Base-by-base conservation (phyloP, 2,329 filamentous ascomycete genomes). In the Tolypocladium ovalisporum region DNA sequence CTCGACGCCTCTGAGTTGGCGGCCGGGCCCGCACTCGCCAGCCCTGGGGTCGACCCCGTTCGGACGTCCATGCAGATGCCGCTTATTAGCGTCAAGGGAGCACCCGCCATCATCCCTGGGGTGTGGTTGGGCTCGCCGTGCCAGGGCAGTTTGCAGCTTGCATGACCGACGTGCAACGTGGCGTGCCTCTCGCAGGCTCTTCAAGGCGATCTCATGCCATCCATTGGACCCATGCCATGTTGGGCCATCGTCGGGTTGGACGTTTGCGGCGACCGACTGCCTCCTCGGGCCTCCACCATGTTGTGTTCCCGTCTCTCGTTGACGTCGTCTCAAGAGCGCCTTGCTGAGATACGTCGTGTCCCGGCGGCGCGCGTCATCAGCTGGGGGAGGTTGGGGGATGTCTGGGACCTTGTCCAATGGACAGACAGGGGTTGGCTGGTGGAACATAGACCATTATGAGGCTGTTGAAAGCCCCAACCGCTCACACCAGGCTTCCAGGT, bases 121-220 rank as follows among this genome's bases (percentile, higher is more conserved):
- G 7, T 19, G 7, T 32, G 44, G 62, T 49, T 47, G 55, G 56
- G 56, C 55, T 49, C 60, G 58, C 49, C 24, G 42, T 22, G 29
- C 27, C 39, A 17, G 44, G 52, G 55, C 58, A 49, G 42, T 54
- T 63, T 65, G 65, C 63, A 63, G 29, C 15, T 65, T 66, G 62
- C 60, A 64, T 64, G 63, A 61, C 61, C 64, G 61, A 57, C 58
- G 62, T 70, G 68, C 69, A 70, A 70, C 68, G 68, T 71, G 69
- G 69, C 69, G 66, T 65, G 65, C 61, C 60, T 68, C 62, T 63
- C 47, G 24, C 44, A 15, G 27, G 39, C 27, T 44, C 47, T 17
- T 52, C 32, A 12, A 29, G 37, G 39, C 37, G 37, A 54, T 54
- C 39, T 40, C 39, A 44, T 24, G 53, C 53, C 44, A 32, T 27